These are phyloP conservation scores for Marvania coccoides DNA, from an alignment of 139 green algal species.

Conservation along the genomic window DNA sequence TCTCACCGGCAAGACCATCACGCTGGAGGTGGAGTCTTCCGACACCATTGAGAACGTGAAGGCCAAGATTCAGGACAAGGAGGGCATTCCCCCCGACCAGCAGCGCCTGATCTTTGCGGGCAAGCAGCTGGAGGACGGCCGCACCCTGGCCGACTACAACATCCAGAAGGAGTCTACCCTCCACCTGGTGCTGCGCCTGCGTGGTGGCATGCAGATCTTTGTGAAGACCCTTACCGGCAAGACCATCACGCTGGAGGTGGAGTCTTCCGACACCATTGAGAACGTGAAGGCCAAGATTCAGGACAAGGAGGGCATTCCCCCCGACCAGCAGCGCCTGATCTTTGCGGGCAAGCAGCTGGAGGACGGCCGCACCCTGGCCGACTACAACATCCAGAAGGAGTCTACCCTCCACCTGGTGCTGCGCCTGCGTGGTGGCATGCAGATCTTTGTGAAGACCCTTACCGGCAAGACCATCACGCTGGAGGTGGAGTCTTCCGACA, in stretches of 20 bases:
- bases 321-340: constrained; percentile 95
- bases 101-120: constrained; percentile 96
- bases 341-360: constrained; percentile 98
- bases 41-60: constrained; percentile 92
- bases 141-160: constrained; percentile 96
- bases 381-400: constrained; percentile 98
- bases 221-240: constrained; percentile 82
- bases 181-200: constrained; percentile 38
- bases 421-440: constrained; percentile 55
- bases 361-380: constrained; percentile 88
- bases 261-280: constrained; percentile 72
- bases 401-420: constrained; percentile 42
- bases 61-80: constrained; percentile 94
- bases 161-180: constrained; percentile 86
- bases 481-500: constrained; percentile 75
- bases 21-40: constrained; percentile 74
- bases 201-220: constrained; percentile 81
- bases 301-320: constrained; percentile 93
- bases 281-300: constrained; percentile 96
- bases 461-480: constrained; percentile 93
- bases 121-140: constrained; percentile 96
- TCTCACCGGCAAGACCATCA: constrained; percentile 91
- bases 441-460: constrained; percentile 84
- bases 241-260: constrained; percentile 92
- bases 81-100: constrained; percentile 93